Evolutionary conservation across 1,139 yeast genomes (phyloP), one percentile per base, ranked within the genome.

Genomic region (Eremothecium coryli): DNA sequence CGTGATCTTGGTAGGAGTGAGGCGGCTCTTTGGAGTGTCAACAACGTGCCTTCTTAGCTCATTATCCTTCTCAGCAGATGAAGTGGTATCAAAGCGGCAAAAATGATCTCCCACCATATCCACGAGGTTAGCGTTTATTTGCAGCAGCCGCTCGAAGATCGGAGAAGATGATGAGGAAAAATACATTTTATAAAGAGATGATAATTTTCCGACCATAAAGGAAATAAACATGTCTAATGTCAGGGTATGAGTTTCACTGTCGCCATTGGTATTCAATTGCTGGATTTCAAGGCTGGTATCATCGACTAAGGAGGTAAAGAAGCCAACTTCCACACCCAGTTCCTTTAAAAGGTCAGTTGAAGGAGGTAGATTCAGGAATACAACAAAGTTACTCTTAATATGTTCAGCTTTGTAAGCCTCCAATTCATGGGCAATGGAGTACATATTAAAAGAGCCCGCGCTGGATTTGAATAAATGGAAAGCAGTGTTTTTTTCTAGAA

Each of bases 401-500:
- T 59, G 62, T 52, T 88, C 97, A 6, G 59, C 59, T 9, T 58
- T 56, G 49, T 85, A 86, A 2, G 73, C 68, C 2, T 64, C 56
- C 3, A 65, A 48, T 45, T 80, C 93, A 50, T 88, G 95, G 1
- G 95, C 96, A 0, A 94, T 77, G 11, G 82, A 76, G 54, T 75
- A 86, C 1, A 80, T 52, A 4, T 69, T 64, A 16, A 75, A 54
- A n/a, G 65, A 66, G 31, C 64, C 61, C 7, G 50, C 45, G 6
- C 42, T 46, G 29, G 54, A 49, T 46, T 71, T 75, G 63, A 88
- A 88, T 22, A 88, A 61, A 61, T 88, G 96, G 58, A 88, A 85
- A 3, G 95, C 88, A 35, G 85, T 82, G 2, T 77, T 70, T 50
- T 88, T 88, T 52, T 77, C 75, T 38, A 86, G 62, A 22, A 88